A percentile compares a stretch with the other conserved stretches of the same genome.
phyloP scores from a whole-genome alignment of 116 monocot genomes.

The Dioscorea cayenensis region DNA sequence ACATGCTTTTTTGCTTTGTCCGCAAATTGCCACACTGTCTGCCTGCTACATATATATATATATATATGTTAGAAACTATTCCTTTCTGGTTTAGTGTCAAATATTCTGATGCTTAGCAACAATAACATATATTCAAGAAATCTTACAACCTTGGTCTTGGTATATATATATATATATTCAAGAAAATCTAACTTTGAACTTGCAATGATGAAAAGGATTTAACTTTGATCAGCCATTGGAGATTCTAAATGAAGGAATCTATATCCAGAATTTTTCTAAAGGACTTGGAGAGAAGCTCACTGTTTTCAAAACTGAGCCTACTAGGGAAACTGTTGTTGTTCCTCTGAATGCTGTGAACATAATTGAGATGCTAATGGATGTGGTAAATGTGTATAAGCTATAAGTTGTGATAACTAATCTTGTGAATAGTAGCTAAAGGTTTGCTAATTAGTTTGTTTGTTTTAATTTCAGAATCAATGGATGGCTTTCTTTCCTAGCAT shows the following conservation, averaged over 20 bases:
- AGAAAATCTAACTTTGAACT: no score
- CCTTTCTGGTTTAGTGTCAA: no score
- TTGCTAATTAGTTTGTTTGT: neutral
- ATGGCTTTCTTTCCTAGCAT: conserved; percentile 42
- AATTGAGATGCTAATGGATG: conserved; percentile 71
- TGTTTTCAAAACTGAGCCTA: conserved; percentile 45
- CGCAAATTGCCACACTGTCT: no score
- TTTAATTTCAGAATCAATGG: conserved; percentile 45
- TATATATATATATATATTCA: no score
- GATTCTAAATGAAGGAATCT: conserved; percentile 51
- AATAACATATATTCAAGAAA: no score
- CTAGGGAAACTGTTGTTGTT: conserved; percentile 47
- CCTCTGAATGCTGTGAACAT: conserved; percentile 44
- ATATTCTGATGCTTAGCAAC: no score
- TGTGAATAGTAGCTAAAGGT: neutral
- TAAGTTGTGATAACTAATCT: neutral
- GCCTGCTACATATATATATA: no score
- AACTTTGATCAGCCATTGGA: conserved; percentile 8
- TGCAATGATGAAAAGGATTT: no score
- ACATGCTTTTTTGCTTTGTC: no score
- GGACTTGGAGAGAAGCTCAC: conserved; percentile 37
- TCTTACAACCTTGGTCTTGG: no score
- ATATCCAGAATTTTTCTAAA: conserved; percentile 31
- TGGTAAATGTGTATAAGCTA: conserved; percentile 19
- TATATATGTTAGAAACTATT: no score